Evolutionary conservation across 2,329 filamentous ascomycete genomes (phyloP).

Genomic region (Incumbomyces delicatus): DNA sequence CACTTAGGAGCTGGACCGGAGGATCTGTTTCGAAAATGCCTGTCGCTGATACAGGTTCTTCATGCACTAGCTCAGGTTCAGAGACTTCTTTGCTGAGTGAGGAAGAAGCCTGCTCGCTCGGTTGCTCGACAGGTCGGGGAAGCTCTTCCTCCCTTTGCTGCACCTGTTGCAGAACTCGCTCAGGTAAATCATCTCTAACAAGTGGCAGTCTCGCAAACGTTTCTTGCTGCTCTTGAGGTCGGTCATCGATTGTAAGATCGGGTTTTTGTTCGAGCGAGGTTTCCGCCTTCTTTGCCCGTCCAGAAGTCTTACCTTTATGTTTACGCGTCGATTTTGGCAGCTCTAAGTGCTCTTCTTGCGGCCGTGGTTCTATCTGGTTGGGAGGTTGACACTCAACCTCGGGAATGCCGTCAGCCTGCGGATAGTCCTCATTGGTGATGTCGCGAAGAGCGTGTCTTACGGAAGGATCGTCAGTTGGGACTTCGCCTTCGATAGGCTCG

Average conservation of each 20-base stretch:
- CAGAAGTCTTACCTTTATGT: neutral
- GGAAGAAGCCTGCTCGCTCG: too few relatives aligned
- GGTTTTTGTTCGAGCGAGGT: too few relatives aligned
- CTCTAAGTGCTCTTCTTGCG: neutral
- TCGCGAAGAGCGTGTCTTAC: conserved; percentile 16
- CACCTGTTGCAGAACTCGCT: too few relatives aligned
- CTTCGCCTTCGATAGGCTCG: conserved; percentile 1
- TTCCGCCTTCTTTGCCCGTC: neutral
- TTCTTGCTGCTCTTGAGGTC: too few relatives aligned
- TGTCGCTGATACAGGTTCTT: too few relatives aligned
- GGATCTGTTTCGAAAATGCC: conserved; percentile 18
- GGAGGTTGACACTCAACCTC: conserved; percentile 5
- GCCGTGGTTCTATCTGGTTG: conserved; percentile 6
- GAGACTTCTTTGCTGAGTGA: too few relatives aligned
- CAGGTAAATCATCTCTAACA: too few relatives aligned
- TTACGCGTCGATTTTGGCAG: neutral
- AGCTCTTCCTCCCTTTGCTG: too few relatives aligned
- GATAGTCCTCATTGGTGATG: conserved; percentile 17
- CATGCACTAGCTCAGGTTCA: too few relatives aligned
- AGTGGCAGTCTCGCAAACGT: too few relatives aligned
- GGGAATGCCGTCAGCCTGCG: conserved; percentile 7
- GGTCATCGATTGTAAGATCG: too few relatives aligned
- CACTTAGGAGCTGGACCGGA: conserved; percentile 14
- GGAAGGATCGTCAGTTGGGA: conserved; percentile 5
- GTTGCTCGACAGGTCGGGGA: too few relatives aligned